phyloP scores from a whole-genome alignment of 129 eudicot species.

The Silybum marianum region DNA sequence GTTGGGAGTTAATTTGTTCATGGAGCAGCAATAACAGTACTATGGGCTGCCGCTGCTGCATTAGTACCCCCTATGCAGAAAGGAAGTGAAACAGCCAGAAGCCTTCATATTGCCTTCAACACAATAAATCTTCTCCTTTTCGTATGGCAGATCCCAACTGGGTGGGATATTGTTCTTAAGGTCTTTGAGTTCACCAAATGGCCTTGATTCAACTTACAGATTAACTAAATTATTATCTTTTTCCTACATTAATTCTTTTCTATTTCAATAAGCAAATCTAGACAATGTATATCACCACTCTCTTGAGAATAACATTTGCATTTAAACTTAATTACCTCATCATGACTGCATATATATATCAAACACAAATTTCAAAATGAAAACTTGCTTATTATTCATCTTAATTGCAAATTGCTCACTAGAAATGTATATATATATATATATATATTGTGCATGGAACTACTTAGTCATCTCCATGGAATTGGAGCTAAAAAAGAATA shows the following conservation, averaged over 20 bases:
- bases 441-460: constrained; percentile 12
- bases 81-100: constrained; percentile 87
- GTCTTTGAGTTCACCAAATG: constrained; percentile 92
- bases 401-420: neutral
- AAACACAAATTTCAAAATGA: neutral
- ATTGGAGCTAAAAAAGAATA: constrained; percentile 21
- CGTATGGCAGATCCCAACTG: constrained; percentile 88
- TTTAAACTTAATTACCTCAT: too few relatives aligned
- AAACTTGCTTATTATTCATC: neutral
- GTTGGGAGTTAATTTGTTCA: constrained; percentile 2
- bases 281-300: neutral
- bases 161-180: constrained; percentile 85
- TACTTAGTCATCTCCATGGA: neutral
- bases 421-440: neutral
- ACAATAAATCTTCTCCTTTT: constrained; percentile 72
- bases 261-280: neutral
- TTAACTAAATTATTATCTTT: neutral
- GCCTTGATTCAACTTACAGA: constrained; percentile 63
- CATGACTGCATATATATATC: too few relatives aligned
- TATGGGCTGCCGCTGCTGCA: constrained; percentile 98
- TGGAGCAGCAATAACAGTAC: constrained; percentile 72
- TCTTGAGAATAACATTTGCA: neutral
- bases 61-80: constrained; percentile 97
- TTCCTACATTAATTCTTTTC: constrained; percentile 1
- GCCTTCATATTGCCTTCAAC: constrained; percentile 81